Percentiles rank a stretch among this genome's conserved stretches.
Conservation (phyloP, 1,284 basidiomycete species). For the Sporisorium iseilematis-ciliati region DNA sequence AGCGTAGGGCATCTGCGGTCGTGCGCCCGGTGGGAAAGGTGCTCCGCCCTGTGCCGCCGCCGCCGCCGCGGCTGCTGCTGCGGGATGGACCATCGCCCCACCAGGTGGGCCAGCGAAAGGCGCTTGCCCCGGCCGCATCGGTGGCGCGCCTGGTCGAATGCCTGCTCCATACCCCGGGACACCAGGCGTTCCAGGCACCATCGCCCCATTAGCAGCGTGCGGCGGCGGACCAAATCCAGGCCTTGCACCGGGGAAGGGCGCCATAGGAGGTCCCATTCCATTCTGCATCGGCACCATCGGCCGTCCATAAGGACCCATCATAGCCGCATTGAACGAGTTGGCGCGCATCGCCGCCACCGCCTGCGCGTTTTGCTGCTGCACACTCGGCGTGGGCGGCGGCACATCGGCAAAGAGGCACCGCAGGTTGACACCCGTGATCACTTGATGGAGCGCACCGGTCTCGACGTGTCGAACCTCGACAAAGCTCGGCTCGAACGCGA, state of each 20-base stretch:
- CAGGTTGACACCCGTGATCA: slow-evolving; percentile 78
- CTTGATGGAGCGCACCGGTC: slow-evolving; percentile 89
- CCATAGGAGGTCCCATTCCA: slow-evolving; percentile 34
- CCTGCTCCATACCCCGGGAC: slow-evolving; percentile 19
- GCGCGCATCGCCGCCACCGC: slow-evolving; percentile 49
- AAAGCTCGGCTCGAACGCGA: slow-evolving; percentile 96
- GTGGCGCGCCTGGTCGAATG: slow-evolving; percentile 27
- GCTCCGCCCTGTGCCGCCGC: slow-evolving; percentile 1
- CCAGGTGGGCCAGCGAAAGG: slow-evolving; percentile 38
- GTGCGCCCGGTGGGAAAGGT: slow-evolving; percentile 30
- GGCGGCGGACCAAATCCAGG: slow-evolving; percentile 34
- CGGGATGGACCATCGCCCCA: slow-evolving; percentile 33
- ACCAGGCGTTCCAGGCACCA: slow-evolving; percentile 41
- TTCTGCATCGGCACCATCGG: slow-evolving; percentile 38
- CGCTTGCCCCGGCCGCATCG: slow-evolving; percentile 36
- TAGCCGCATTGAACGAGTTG: slow-evolving; percentile 49
- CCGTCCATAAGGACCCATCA: slow-evolving; percentile 33
- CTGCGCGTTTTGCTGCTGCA: slow-evolving; percentile 47
- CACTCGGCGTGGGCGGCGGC: slow-evolving; percentile 77
- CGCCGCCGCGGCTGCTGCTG: slow-evolving; percentile 18
- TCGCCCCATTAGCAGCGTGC: slow-evolving; percentile 34
- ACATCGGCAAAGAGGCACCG: slow-evolving; percentile 93
- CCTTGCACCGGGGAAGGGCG: slow-evolving; percentile 34
- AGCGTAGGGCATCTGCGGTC: slow-evolving; percentile 52
- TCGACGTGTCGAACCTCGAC: slow-evolving; percentile 97